phyloP scores from a whole-genome alignment of 495 filamentous ascomycete genomes.

The Hypoxylon lienhwacheense region DNA sequence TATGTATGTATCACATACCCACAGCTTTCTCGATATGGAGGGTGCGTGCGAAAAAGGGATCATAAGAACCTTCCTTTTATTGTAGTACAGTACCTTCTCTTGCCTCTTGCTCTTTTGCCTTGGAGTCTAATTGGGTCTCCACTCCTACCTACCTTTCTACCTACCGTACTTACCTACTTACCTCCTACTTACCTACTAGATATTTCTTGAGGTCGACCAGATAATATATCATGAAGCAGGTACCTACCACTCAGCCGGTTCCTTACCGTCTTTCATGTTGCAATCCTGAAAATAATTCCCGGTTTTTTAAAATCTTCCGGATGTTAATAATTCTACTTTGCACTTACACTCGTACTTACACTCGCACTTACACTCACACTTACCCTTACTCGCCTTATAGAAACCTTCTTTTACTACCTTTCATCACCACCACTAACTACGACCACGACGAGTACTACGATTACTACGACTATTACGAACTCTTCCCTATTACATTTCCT shows the following conservation, averaged over 20 bases:
- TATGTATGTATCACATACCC: conserved; percentile 34
- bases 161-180: not conserved
- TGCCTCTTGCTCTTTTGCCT: conserved; percentile 6
- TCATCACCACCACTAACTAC: too few relatives aligned
- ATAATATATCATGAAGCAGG: conserved; percentile 36
- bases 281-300: too few relatives aligned
- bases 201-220: conserved; percentile 31
- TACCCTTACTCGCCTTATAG: too few relatives aligned
- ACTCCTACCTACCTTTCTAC: conserved; percentile 28
- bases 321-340: too few relatives aligned
- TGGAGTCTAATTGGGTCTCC: conserved; percentile 37
- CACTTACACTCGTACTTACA: too few relatives aligned
- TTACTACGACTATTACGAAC: too few relatives aligned
- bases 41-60: conserved; percentile 26
- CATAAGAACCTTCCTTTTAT: conserved; percentile 26
- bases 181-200: conserved; percentile 11
- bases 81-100: too few relatives aligned
- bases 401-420: too few relatives aligned
- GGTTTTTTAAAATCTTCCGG: too few relatives aligned
- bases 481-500: too few relatives aligned
- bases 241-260: conserved; percentile 17
- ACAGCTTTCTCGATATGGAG: conserved; percentile 21
- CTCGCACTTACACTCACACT: too few relatives aligned
- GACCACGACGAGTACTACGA: too few relatives aligned
- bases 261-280: conserved; percentile 11